A percentile compares a stretch with the other conserved stretches of the same genome.
These are phyloP conservation scores for Wickerhamomyces xylosicus DNA, from an alignment of 805 yeast species.

Conservation along the genomic window DNA sequence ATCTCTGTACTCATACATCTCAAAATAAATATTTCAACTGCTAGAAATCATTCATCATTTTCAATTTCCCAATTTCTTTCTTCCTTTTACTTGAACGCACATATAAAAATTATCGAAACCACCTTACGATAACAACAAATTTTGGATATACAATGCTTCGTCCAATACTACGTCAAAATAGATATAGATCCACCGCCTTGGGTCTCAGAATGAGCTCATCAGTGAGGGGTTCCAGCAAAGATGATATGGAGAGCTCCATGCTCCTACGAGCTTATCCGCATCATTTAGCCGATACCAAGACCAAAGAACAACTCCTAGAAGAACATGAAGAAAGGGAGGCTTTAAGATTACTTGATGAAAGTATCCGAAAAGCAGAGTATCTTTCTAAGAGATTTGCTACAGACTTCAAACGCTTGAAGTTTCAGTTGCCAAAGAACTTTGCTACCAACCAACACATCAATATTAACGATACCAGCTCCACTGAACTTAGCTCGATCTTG, in stretches of 20 bases:
- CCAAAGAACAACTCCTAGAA: not conserved
- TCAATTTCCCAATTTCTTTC: too few species aligned
- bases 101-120: too few species aligned
- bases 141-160: not conserved
- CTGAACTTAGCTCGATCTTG: conserved; percentile 37
- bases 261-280: not conserved
- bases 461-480: conserved; percentile 29
- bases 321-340: conserved; percentile 5
- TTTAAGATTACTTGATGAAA: conserved; percentile 14
- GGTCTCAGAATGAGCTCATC: not conserved
- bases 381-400: conserved; percentile 12
- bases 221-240: not conserved
- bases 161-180: not conserved
- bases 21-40: too few species aligned
- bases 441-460: conserved; percentile 48
- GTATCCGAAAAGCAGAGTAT: conserved; percentile 17
- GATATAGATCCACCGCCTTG: not conserved
- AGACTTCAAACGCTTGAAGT: conserved; percentile 3
- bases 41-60: too few species aligned
- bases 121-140: too few species aligned
- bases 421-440: conserved; percentile 40
- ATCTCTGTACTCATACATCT: too few species aligned
- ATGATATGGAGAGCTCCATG: not conserved
- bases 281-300: not conserved
- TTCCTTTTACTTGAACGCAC: too few species aligned